A percentile compares a stretch with the other conserved stretches of the same genome.
phyloP scores from a whole-genome alignment of 306 rosid genomes.

The Cotoneaster glaucophyllus region DNA sequence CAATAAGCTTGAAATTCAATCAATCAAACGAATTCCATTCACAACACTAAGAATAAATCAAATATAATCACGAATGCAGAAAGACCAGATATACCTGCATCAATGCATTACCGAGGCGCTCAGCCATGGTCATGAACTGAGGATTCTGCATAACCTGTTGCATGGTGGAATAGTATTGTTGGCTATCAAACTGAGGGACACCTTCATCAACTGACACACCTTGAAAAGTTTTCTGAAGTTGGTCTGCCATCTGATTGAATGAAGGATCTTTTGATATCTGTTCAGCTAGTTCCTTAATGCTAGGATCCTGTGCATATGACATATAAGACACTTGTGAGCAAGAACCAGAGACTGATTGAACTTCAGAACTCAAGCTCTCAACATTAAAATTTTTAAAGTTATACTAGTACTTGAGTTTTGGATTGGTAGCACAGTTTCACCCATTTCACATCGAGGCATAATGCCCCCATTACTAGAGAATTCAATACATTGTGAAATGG shows the following conservation, averaged over 20 bases:
- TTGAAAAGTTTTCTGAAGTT: slow-evolving; percentile 87
- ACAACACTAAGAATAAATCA: neutral
- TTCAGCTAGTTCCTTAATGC: slow-evolving; percentile 92
- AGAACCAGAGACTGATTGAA: neutral
- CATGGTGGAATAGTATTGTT: slow-evolving; percentile 78
- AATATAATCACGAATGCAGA: neutral
- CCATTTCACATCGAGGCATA: neutral
- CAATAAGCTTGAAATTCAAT: neutral
- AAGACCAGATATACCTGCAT: slow-evolving; percentile 66
- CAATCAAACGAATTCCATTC: neutral
- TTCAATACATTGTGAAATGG: neutral
- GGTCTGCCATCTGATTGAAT: slow-evolving; percentile 97
- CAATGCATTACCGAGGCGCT: slow-evolving; percentile 84
- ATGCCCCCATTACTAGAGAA: neutral
- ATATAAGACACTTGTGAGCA: slow-evolving; percentile 12
- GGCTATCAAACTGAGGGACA: slow-evolving; percentile 77
- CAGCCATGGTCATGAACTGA: slow-evolving; percentile 96
- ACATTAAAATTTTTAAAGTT: no score
- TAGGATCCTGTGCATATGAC: slow-evolving; percentile 71
- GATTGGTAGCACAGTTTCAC: neutral
- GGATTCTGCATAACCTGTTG: slow-evolving; percentile 99
- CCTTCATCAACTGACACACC: slow-evolving; percentile 53
- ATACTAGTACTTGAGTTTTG: neutral
- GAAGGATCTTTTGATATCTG: slow-evolving; percentile 94
- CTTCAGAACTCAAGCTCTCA: slow-evolving; percentile 5